Evolutionary conservation across 345 rosid species (phyloP).

Genomic region (Heritiera fomes): DNA sequence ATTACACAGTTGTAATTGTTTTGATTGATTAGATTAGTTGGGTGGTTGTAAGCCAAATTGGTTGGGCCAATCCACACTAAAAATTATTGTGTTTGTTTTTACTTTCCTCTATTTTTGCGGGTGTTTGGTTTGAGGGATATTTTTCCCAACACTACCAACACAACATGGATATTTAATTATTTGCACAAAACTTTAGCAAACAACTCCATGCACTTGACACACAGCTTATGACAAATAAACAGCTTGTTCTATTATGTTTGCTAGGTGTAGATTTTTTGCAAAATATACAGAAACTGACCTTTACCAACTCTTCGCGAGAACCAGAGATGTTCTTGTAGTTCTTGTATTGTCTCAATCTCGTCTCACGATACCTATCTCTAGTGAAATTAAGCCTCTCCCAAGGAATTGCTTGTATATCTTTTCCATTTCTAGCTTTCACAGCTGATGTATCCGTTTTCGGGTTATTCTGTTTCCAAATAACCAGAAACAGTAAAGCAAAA

Average conservation of each 20-base stretch:
- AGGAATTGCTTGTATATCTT: conserved; percentile 90
- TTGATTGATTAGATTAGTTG: no score
- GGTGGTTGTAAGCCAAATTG: no score
- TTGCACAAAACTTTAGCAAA: not conserved
- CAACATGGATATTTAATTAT: conserved; percentile 20
- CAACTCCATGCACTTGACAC: not conserved
- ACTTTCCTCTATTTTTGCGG: no score
- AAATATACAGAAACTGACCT: conserved; percentile 42
- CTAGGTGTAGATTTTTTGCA: no score
- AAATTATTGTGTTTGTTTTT: no score
- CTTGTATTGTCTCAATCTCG: conserved; percentile 66
- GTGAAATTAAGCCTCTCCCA: conserved; percentile 85
- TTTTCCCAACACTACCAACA: no score
- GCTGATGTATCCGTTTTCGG: conserved; percentile 74
- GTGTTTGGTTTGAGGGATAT: no score
- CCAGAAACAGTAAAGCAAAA: not conserved
- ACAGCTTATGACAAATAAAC: no score
- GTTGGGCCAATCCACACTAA: no score
- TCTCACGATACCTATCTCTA: conserved; percentile 70
- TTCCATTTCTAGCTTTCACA: conserved; percentile 75
- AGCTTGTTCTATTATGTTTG: no score
- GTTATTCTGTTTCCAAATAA: conserved; percentile 42
- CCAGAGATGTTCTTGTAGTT: conserved; percentile 68
- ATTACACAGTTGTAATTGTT: no score
- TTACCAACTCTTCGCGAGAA: conserved; percentile 50